phyloP scores from a whole-genome alignment of 202 grass and related monocot species.

The Saccharum hybrid region DNA sequence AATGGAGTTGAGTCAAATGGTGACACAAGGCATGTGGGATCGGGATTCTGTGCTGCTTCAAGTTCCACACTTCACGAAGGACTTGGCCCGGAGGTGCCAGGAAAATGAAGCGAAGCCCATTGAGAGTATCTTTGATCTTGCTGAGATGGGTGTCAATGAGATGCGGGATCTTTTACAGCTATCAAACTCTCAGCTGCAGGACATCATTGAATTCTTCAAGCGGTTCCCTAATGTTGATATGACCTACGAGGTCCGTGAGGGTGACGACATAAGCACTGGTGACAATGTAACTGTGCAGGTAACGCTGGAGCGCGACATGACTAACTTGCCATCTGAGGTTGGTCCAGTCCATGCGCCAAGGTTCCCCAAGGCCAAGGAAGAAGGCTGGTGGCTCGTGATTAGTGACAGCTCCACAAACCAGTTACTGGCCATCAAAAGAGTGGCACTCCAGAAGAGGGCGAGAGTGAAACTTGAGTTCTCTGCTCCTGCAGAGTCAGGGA shows the following conservation, averaged over 20 bases:
- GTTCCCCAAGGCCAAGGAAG: constrained; percentile 86
- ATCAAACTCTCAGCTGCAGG: constrained; percentile 72
- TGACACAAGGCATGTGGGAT: constrained; percentile 92
- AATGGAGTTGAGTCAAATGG: constrained; percentile 95
- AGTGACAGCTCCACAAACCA: constrained; percentile 72
- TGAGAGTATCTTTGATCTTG: constrained; percentile 86
- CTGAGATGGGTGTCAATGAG: constrained; percentile 74
- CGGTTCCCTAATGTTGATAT: constrained; percentile 91
- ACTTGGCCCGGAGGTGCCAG: constrained; percentile 70
- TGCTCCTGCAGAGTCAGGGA: constrained; percentile 61
- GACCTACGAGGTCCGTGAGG: constrained; percentile 71
- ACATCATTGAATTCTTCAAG: constrained; percentile 75
- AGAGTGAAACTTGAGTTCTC: constrained; percentile 77
- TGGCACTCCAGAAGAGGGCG: constrained; percentile 67
- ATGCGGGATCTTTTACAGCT: constrained; percentile 68
- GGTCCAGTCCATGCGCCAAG: constrained; percentile 76
- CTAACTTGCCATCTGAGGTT: constrained; percentile 55
- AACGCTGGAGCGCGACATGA: constrained; percentile 74
- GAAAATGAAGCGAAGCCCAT: constrained; percentile 68
- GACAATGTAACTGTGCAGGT: constrained; percentile 76
- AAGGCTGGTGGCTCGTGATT: constrained; percentile 96
- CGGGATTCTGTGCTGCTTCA: constrained; percentile 78
- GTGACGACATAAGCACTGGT: constrained; percentile 62
- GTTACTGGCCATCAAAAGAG: constrained; percentile 82
- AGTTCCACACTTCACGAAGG: constrained; percentile 78